Evolutionary conservation across 176 grass and related monocot species (phyloP), one percentile per base, ranked within the genome.

Genomic region (Eleusine indica): DNA sequence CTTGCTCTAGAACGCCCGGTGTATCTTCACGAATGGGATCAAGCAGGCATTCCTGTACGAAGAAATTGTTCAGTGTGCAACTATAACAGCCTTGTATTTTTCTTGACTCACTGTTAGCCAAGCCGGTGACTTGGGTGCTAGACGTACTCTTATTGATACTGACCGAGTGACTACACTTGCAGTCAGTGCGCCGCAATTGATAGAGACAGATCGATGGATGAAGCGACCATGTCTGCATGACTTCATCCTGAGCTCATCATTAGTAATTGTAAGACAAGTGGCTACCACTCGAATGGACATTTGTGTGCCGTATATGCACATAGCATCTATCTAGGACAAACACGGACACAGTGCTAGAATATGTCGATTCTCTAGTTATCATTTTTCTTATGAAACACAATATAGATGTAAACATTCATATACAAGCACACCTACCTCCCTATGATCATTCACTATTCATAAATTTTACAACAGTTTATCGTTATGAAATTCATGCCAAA

Each of bases 241-340:
- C 73, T 22, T 58, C 73, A 58, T 75, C 73, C 35, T 40, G 17
- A 58, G 73, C 38, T 58, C 73, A 75, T n/a, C 32, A 75, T 7
- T 58, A 52, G 8, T 49, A 13, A 7, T 7, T 12, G 47, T 49
- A 49, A 11, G 47, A 49, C 9, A 49, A 49, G 47, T 44, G 42
- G 42, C 7, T 44, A 44, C 42, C 42, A 44, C 42, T 44, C 42
- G 42, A 44, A 44, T 9, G 42, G 1, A 44, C 42, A 44, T 44
- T 9, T 44, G 9, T 44, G 5, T 35, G 32, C 2, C 32, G 32
- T 35, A 35, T 35, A 35, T 35, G 32, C 32, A 35, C 32, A 35
- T 35, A 35, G 32, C 32, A 35, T 35, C 32, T 35, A 35, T 35
- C 32, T 35, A 35, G 32, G 32, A 35, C 32, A 35, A 35, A 2